A percentile compares a stretch with the other conserved stretches of the same genome.
Evolutionary conservation across 371 early-diverging fungal genomes (phyloP).

Genomic region (Mucor plumbeus): DNA sequence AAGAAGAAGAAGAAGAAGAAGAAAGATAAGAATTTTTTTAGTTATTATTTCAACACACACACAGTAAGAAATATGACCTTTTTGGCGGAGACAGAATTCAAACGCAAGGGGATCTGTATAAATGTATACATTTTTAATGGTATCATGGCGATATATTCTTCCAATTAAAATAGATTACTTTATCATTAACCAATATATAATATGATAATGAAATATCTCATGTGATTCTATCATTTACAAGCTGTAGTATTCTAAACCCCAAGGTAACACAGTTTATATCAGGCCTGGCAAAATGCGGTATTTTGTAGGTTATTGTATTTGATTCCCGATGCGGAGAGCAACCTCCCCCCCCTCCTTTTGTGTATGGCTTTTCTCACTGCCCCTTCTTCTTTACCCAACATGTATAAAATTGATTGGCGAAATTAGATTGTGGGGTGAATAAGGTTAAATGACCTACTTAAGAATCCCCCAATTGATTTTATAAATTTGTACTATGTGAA

Average conservation of each 20-base stretch:
- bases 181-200: constrained; percentile 17
- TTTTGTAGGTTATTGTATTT: neutral
- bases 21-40: constrained; percentile 18
- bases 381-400: neutral
- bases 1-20: constrained; percentile 6
- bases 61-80: constrained; percentile 1
- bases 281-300: neutral
- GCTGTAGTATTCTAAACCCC: neutral
- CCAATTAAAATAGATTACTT: constrained; percentile 13
- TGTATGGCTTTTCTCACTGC: neutral
- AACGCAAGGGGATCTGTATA: constrained; percentile 20
- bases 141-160: constrained; percentile 14
- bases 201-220: neutral
- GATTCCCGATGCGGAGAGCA: neutral
- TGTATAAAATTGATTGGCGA: neutral
- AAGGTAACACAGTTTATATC: neutral
- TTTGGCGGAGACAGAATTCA: constrained; percentile 25
- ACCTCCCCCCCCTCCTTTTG: neutral
- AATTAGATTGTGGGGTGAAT: constrained; percentile 1
- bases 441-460: neutral
- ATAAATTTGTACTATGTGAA: neutral
- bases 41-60: constrained; percentile 3
- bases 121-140: constrained; percentile 3
- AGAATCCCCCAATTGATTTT: neutral
- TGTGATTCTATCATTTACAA: constrained; percentile 2